A percentile compares a stretch with the other conserved stretches of the same genome.
phyloP scores from a whole-genome alignment of 2,329 filamentous ascomycete genomes.

The Endoconidiophora polonica region DNA sequence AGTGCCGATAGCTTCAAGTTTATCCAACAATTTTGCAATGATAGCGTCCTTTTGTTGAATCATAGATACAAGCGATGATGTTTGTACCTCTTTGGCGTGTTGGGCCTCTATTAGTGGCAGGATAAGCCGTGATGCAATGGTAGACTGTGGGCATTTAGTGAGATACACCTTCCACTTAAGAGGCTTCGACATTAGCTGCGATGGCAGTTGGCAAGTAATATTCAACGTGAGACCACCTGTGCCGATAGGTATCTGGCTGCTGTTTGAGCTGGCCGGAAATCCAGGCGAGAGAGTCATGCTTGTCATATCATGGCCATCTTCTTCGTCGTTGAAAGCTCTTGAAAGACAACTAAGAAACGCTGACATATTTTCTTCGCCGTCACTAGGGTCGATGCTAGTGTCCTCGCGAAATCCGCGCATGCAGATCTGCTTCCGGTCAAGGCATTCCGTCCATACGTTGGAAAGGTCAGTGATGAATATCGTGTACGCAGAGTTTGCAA shows the following conservation, averaged over 20 bases:
- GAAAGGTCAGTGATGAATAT: conserved; percentile 55
- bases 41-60: conserved; percentile 35
- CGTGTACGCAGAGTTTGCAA: conserved; percentile 40
- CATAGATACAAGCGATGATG: conserved; percentile 26
- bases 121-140: conserved; percentile 31
- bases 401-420: conserved; percentile 43
- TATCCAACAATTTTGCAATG: conserved; percentile 34
- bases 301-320: conserved; percentile 27
- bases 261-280: conserved; percentile 15
- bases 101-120: conserved; percentile 34
- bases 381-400: conserved; percentile 57
- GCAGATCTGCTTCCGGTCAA: conserved; percentile 46
- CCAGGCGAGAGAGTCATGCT: conserved; percentile 26
- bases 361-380: conserved; percentile 48
- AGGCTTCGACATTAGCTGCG: conserved; percentile 30
- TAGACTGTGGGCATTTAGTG: conserved; percentile 25
- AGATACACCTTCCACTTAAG: conserved; percentile 51
- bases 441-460: conserved; percentile 53
- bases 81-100: conserved; percentile 23
- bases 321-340: conserved; percentile 31
- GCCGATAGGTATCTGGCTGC: conserved; percentile 16
- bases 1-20: conserved; percentile 33
- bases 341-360: conserved; percentile 50
- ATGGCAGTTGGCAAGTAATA: conserved; percentile 45
- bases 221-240: conserved; percentile 32